Evolutionary conservation across 2,329 filamentous ascomycete species (phyloP).

Genomic region (Fusarium sp.): DNA sequence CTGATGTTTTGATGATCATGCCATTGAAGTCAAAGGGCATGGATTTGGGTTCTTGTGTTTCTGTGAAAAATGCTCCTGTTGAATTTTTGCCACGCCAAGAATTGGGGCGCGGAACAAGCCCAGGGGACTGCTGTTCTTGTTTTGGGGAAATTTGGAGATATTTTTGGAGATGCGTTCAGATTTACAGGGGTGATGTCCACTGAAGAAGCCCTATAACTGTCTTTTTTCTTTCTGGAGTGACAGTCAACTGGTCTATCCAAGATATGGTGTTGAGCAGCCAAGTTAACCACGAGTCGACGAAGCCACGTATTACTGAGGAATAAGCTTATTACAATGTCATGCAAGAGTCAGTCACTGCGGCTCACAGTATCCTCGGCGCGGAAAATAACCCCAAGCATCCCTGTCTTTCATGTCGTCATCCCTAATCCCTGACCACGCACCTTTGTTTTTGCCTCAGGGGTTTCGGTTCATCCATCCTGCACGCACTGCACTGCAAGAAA

Average conservation of each 20-base stretch:
- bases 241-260: neutral
- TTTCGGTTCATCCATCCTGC: neutral
- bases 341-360: slow-evolving; percentile 18
- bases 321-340: neutral
- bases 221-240: neutral
- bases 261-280: neutral
- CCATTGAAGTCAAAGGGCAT: slow-evolving; percentile 3
- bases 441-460: slow-evolving; percentile 6
- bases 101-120: neutral
- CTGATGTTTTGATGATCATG: neutral
- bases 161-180: neutral
- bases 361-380: neutral
- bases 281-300: neutral
- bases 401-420: slow-evolving; percentile 27
- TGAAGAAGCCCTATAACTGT: neutral
- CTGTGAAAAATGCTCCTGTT: neutral
- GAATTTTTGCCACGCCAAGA: slow-evolving; percentile 3
- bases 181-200: neutral
- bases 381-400: slow-evolving; percentile 15
- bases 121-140: neutral
- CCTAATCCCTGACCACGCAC: slow-evolving; percentile 15
- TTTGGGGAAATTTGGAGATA: slow-evolving; percentile 18
- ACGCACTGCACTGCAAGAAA: neutral
- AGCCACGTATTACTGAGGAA: neutral
- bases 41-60: neutral